A percentile compares a stretch with the other conserved stretches of the same genome.
Evolutionary conservation across 768 basidiomycete species (phyloP).

Genomic region (Coprinopsis marcescibilis): DNA sequence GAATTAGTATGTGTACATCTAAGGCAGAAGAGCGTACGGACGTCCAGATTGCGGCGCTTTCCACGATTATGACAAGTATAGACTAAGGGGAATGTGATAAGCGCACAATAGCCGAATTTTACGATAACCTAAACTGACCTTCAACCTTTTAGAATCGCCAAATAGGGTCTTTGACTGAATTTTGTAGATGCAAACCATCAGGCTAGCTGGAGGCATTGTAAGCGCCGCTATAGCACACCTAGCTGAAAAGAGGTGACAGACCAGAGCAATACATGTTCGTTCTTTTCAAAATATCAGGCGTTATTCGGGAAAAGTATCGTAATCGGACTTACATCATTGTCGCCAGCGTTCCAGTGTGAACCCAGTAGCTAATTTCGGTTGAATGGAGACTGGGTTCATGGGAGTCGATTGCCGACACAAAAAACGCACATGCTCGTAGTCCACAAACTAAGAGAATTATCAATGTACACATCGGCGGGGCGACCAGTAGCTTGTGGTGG

Average conservation of each 20-base stretch:
- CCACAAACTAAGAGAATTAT: slow-evolving; percentile 8
- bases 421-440: not conserved
- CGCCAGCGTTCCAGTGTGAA: slow-evolving; percentile 2
- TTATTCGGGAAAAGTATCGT: not conserved
- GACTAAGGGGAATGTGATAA: not conserved
- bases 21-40: slow-evolving; percentile 1
- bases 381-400: not conserved
- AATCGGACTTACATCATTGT: slow-evolving; percentile 5
- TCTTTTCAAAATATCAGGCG: not conserved
- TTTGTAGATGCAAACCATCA: slow-evolving; percentile 4
- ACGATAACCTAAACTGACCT: not conserved
- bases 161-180: not conserved
- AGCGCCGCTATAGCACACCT: not conserved
- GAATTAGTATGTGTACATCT: not conserved
- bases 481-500: not conserved
- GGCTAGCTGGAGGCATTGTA: not conserved
- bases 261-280: slow-evolving; percentile 10
- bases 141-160: slow-evolving; percentile 6
- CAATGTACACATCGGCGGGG: slow-evolving; percentile 2
- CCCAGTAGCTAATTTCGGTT: slow-evolving; percentile 1
- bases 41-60: slow-evolving; percentile 18
- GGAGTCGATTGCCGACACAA: not conserved
- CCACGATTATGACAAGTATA: slow-evolving; percentile 12
- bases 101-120: not conserved
- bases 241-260: not conserved